These are phyloP conservation scores for Kregervanrija delftensis DNA, from an alignment of 805 yeast species.

Conservation along the genomic window DNA sequence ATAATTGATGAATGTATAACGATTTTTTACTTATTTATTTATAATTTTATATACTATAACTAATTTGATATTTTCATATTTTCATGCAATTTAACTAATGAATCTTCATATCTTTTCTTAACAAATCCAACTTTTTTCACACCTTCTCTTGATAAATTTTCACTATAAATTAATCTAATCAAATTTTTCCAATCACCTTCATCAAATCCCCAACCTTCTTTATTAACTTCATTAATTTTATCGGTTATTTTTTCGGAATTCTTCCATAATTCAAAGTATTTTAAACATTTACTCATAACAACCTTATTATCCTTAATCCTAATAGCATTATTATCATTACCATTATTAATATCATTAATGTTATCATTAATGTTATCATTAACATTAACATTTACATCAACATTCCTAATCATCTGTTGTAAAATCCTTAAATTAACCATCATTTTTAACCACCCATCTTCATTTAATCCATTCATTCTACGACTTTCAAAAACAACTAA, in stretches of 20 bases:
- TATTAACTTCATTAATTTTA: conserved; percentile 1
- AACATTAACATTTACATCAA: conserved; percentile 19
- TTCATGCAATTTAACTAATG: conserved; percentile 12
- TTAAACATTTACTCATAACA: conserved; percentile 31
- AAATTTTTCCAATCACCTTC: conserved; percentile 43
- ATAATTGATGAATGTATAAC: no score
- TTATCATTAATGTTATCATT: conserved; percentile 3
- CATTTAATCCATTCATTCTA: conserved; percentile 43
- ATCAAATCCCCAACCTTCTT: conserved; percentile 21
- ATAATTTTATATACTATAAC: neutral
- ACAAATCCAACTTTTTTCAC: conserved; percentile 7
- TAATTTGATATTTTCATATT: no score
- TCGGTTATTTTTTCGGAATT: conserved; percentile 9
- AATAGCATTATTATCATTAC: conserved; percentile 3
- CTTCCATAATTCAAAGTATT: conserved; percentile 43
- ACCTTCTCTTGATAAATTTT: conserved; percentile 20
- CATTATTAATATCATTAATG: neutral
- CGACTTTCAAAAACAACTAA: conserved; percentile 47
- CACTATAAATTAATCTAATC: conserved; percentile 45
- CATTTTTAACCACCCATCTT: conserved; percentile 52
- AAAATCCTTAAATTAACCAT: conserved; percentile 55
- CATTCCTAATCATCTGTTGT: conserved; percentile 62
- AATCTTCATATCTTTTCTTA: conserved; percentile 19
- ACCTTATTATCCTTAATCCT: conserved; percentile 4
- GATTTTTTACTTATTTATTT: no score